Evolutionary conservation across 2,329 filamentous ascomycete species (phyloP).

Genomic region (Penicillium janthinellum): DNA sequence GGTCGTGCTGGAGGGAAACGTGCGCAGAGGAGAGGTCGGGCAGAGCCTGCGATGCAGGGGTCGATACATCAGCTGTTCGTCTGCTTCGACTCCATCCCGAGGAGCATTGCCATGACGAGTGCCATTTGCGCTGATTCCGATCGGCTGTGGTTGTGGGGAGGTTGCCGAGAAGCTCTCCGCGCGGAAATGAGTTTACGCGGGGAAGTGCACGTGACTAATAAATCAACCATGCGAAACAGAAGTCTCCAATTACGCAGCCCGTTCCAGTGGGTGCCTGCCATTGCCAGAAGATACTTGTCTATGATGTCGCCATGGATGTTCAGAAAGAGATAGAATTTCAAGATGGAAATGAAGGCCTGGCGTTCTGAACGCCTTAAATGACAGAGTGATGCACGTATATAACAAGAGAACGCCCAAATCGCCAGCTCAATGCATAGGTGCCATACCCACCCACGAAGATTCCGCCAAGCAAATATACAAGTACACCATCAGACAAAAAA

Average conservation of each 20-base stretch:
- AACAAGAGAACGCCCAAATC: not conserved
- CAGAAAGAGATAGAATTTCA: too few relatives aligned
- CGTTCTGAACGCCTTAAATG: too few relatives aligned
- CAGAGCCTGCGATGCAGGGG: not conserved
- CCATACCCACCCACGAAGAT: not conserved
- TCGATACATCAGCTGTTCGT: not conserved
- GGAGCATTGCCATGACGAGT: not conserved
- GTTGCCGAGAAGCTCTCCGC: constrained; percentile 3
- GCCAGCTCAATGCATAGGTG: not conserved
- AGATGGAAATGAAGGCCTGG: too few relatives aligned
- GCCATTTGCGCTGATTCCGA: not conserved
- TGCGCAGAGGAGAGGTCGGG: not conserved
- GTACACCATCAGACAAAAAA: not conserved
- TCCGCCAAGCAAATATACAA: not conserved
- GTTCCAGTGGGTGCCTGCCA: too few relatives aligned
- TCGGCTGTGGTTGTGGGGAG: not conserved
- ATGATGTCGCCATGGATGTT: too few relatives aligned
- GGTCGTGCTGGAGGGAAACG: not conserved
- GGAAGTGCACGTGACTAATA: not conserved
- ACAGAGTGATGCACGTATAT: not conserved
- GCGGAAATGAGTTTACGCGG: constrained; percentile 4
- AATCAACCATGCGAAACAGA: too few relatives aligned
- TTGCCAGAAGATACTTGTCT: too few relatives aligned
- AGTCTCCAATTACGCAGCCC: too few relatives aligned
- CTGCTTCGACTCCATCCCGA: not conserved